Conservation (phyloP, 2,329 filamentous ascomycete genomes). For the Trichoderma pleuroti region DNA sequence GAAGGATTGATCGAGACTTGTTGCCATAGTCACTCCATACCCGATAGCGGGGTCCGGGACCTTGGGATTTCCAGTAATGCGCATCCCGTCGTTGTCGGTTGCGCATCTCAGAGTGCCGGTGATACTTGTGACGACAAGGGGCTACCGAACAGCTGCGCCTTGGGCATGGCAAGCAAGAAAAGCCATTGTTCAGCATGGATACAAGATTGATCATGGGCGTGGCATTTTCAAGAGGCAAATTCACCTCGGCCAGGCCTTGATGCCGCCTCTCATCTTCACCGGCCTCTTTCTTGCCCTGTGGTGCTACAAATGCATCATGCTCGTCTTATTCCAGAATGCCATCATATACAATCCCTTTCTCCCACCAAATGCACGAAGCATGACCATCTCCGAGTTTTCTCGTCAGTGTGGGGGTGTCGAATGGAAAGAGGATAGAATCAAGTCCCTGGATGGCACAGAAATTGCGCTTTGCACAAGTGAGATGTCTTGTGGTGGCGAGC, state of each 20-base stretch:
- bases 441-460: conserved; percentile 61
- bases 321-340: conserved; percentile 74
- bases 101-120: not conserved
- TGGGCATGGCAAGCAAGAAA: not conserved
- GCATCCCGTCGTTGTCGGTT: not conserved
- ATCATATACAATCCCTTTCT: conserved; percentile 79
- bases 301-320: conserved; percentile 66
- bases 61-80: conserved; percentile 5
- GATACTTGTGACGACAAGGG: not conserved
- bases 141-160: not conserved
- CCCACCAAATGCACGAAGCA: conserved; percentile 65
- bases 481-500: conserved; percentile 24
- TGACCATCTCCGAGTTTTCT: conserved; percentile 63
- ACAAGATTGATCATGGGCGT: not conserved
- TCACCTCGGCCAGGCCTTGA: conserved; percentile 42
- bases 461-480: conserved; percentile 58
- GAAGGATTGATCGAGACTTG: not conserved
- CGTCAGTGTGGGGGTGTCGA: conserved; percentile 55
- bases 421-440: conserved; percentile 64
- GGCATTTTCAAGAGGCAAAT: conserved; percentile 24
- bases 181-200: not conserved
- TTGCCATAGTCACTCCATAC: not conserved
- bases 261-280: conserved; percentile 64
- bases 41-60: conserved; percentile 7
- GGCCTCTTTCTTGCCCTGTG: conserved; percentile 64